Percentiles rank a stretch among this genome's conserved stretches.
These are phyloP conservation scores for Aspergillus arachidicola DNA, from an alignment of 2,329 filamentous ascomycete genomes.

Conservation along the genomic window DNA sequence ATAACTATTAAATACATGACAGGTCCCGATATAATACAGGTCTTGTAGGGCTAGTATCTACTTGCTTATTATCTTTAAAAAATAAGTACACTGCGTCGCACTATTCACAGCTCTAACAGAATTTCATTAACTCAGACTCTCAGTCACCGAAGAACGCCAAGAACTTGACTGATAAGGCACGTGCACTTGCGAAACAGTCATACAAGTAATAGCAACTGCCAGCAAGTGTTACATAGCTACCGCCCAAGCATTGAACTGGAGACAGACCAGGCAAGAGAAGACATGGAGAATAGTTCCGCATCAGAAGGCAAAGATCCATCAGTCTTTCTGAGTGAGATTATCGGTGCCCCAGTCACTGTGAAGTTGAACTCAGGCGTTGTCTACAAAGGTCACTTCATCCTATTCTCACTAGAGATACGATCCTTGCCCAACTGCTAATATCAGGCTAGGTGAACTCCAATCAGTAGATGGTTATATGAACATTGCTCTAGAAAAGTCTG, in stretches of 20 bases:
- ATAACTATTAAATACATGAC: too few species aligned
- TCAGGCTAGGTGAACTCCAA: conserved; percentile 76
- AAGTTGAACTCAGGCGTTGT: conserved; percentile 98
- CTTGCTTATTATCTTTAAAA: too few species aligned
- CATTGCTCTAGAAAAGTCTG: conserved; percentile 93
- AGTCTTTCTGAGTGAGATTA: conserved; percentile 90
- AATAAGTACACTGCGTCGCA: too few species aligned
- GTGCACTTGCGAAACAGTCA: not conserved
- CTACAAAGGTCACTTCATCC: conserved; percentile 77
- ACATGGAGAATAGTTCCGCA: conserved; percentile 74
- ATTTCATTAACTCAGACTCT: not conserved
- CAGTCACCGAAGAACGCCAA: not conserved
- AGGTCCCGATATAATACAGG: too few species aligned
- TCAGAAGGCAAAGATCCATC: conserved; percentile 87
- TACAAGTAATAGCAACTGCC: not conserved
- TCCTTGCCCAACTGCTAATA: not conserved
- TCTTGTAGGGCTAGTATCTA: too few species aligned
- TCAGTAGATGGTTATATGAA: conserved; percentile 99
- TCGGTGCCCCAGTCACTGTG: conserved; percentile 89
- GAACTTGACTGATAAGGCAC: not conserved
- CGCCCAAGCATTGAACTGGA: not conserved
- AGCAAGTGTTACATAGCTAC: not conserved
- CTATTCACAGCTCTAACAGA: not conserved
- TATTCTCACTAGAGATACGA: not conserved
- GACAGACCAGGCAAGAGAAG: not conserved